Conservation (phyloP, 2,329 filamentous ascomycete genomes). For the Epicoccum nigrum region DNA sequence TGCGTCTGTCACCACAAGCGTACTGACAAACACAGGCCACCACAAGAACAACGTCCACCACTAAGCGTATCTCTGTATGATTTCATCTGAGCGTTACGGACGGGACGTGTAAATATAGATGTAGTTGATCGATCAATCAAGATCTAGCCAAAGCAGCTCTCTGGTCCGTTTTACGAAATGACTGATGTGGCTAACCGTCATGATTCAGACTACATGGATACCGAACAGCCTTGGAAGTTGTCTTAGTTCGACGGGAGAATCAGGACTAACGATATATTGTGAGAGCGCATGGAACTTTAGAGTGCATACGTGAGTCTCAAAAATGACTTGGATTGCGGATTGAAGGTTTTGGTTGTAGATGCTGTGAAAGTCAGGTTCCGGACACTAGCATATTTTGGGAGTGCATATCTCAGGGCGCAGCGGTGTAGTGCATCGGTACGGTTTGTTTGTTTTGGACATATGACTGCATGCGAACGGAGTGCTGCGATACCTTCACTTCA, state of each 20-base stretch:
- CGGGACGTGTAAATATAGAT: conserved; percentile 48
- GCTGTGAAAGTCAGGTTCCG: no score
- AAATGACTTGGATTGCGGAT: no score
- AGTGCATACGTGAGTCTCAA: no score
- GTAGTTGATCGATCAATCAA: conserved; percentile 46
- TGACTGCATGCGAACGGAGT: conserved; percentile 13
- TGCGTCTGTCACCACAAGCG: conserved; percentile 1
- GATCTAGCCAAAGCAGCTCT: conserved; percentile 28
- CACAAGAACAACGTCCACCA: conserved; percentile 99
- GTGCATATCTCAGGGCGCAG: background rate
- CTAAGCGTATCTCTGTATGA: conserved; percentile 58
- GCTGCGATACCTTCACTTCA: conserved; percentile 1
- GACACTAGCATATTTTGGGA: no score
- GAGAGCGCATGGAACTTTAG: no score
- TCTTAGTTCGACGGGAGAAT: no score
- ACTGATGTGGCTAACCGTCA: background rate
- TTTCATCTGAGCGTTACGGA: conserved; percentile 23
- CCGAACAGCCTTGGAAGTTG: no score
- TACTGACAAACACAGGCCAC: conserved; percentile 70
- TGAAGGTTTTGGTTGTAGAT: no score
- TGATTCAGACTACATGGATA: no score
- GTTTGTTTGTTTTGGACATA: background rate
- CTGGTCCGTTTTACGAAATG: background rate
- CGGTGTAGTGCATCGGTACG: background rate
- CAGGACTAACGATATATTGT: no score